Percentiles rank a stretch among this genome's conserved stretches.
phyloP scores from a whole-genome alignment of 148 eudicot genomes.

The Suaeda aralocaspica region DNA sequence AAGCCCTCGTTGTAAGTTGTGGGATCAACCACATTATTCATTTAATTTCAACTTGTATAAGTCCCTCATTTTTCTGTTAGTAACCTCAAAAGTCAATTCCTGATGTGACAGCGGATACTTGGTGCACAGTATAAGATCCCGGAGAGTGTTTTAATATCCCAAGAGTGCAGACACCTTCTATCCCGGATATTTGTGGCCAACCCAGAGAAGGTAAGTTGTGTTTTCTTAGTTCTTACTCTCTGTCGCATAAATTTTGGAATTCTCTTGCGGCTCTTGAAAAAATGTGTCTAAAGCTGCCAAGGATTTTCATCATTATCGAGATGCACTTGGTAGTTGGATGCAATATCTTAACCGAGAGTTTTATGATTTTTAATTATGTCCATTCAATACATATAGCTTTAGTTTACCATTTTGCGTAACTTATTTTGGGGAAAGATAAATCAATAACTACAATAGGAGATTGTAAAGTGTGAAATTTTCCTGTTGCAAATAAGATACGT shows the following conservation, averaged over 20 bases:
- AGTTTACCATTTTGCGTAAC: background rate
- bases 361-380: background rate
- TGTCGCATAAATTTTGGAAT: background rate
- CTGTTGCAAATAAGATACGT: background rate
- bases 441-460: background rate
- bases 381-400: background rate
- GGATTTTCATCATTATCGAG: background rate
- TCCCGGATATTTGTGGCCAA: constrained; percentile 65
- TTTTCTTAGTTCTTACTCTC: background rate
- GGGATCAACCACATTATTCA: background rate
- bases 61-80: background rate
- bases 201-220: constrained; percentile 60
- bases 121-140: constrained; percentile 61
- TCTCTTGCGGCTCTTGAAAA: background rate
- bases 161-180: constrained; percentile 68
- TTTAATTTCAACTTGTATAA: background rate
- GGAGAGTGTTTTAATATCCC: constrained; percentile 44
- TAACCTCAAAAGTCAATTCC: background rate
- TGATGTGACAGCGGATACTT: constrained; percentile 58
- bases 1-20: constrained; percentile 54
- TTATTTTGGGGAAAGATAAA: background rate
- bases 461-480: background rate
- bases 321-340: background rate
- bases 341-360: background rate
- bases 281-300: background rate